Evolutionary conservation across 352 stramenopile genomes (phyloP).

Genomic region (Globisporangium heterothallicum): DNA sequence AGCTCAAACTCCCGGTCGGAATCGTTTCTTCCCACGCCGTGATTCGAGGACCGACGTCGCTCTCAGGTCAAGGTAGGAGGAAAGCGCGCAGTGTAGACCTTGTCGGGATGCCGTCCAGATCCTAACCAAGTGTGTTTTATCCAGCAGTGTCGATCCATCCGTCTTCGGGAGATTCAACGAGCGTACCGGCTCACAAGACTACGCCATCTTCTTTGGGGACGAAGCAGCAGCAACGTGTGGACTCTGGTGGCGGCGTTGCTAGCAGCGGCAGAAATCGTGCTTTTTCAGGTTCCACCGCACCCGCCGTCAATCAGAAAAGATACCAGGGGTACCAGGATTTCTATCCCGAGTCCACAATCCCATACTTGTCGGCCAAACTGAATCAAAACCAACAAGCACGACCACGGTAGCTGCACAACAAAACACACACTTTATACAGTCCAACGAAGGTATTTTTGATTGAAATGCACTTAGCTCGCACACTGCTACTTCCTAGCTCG

Average conservation of each 20-base stretch:
- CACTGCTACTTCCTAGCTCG: not conserved
- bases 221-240: not conserved
- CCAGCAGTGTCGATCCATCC: slow-evolving; percentile 34
- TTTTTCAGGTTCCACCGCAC: slow-evolving; percentile 45
- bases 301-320: slow-evolving; percentile 43
- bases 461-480: not conserved
- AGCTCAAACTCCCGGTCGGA: slow-evolving; percentile 25
- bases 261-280: not conserved
- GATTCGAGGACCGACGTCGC: slow-evolving; percentile 23
- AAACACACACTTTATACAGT: not conserved
- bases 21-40: slow-evolving; percentile 46
- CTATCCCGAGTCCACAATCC: slow-evolving; percentile 26
- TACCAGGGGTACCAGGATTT: slow-evolving; percentile 24
- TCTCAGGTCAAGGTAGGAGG: slow-evolving; percentile 30
- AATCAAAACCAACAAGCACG: slow-evolving; percentile 15
- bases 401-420: not conserved
- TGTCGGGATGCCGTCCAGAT: too few relatives aligned
- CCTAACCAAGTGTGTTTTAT: too few relatives aligned
- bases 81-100: too few relatives aligned
- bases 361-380: slow-evolving; percentile 29
- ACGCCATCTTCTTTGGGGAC: slow-evolving; percentile 2
- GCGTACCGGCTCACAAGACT: slow-evolving; percentile 5
- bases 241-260: slow-evolving; percentile 6
- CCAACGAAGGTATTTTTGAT: not conserved
- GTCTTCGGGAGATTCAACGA: slow-evolving; percentile 25